These are phyloP conservation scores for Boechera retrofracta DNA, from an alignment of 345 rosid genomes.

Conservation along the genomic window DNA sequence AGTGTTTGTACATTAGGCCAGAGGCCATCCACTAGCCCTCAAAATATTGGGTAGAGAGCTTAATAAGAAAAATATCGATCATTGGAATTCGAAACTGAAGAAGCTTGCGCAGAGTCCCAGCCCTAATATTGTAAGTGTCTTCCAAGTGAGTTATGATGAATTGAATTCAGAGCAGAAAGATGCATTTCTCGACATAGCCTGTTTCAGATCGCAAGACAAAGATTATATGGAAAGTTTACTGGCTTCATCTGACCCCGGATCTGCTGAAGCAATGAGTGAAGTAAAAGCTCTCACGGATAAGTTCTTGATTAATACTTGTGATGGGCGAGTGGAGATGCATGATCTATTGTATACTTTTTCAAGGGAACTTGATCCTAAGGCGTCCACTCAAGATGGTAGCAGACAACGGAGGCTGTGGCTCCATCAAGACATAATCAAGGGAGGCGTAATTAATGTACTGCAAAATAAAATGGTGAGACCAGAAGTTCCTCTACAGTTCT, in stretches of 20 bases:
- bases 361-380: conserved; percentile 12
- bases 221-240: conserved; percentile 21
- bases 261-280: neutral
- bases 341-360: conserved; percentile 44
- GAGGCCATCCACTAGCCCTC: conserved; percentile 50
- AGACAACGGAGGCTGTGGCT: conserved; percentile 14
- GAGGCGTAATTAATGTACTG: neutral
- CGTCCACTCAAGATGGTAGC: neutral
- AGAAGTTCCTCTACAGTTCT: neutral
- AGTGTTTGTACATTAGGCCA: conserved; percentile 5
- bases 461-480: conserved; percentile 5
- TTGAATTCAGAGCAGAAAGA: conserved; percentile 21
- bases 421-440: conserved; percentile 21
- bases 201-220: conserved; percentile 24
- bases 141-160: conserved; percentile 45
- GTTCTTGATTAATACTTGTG: conserved; percentile 30
- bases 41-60: conserved; percentile 41
- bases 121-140: neutral
- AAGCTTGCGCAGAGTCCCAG: conserved; percentile 12
- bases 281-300: conserved; percentile 32
- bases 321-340: conserved; percentile 40
- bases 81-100: conserved; percentile 34
- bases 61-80: neutral
- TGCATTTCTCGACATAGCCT: conserved; percentile 49
- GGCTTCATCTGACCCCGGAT: conserved; percentile 6